Base-by-base conservation (phyloP, 176 grass and related monocot genomes). In the Coix lacrymajobi region DNA sequence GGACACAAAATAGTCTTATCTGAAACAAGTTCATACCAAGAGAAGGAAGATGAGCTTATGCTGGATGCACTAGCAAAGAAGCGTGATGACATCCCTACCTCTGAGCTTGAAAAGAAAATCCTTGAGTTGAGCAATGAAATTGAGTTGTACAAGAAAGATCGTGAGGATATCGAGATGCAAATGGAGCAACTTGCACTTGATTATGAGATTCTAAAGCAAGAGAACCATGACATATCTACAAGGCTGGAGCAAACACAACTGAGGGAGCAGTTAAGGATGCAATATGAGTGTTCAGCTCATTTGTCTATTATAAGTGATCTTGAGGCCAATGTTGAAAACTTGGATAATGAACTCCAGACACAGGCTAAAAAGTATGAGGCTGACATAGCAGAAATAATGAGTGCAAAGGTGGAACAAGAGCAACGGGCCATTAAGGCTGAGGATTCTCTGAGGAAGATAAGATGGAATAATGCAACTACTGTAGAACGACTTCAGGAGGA, bases 171-270 rank as follows among this genome's bases (percentile, higher is more conserved):
- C 0, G 91, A 94, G 81, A 94, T 99, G 93, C 97, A 99, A 86
- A 96, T 99, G 91, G 97, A 99, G 75, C 97, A 96, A 75, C 88
- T 99, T 77, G 97, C 91, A 78, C 88, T 96, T 78, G 97, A 99
- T 71, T 96, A 96, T 49, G 97, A 99, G 87, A 99, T 99, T 83
- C 48, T 99, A 70, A 99, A 96, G 60, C 97, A 96, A 84, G 97
- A 96, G 82, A 96, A 94, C 81, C 93, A 99, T 85, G 97, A 99
- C 66, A 86, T 99, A 48, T 90, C 93, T 76, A 83, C 79, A 6
- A 99, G 87, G 90, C 83, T 96, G 24, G 96, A 99, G 86, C 96
- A 99, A 83, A 89, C 85, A 38, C 91, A 96, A 43, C 80, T 99
- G 76, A 84, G 89, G 32, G 96, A 98, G 74, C 91, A 95, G 62